These are phyloP conservation scores for Fusarium sp. DNA, from an alignment of 2,329 filamentous ascomycete genomes.

Conservation along the genomic window DNA sequence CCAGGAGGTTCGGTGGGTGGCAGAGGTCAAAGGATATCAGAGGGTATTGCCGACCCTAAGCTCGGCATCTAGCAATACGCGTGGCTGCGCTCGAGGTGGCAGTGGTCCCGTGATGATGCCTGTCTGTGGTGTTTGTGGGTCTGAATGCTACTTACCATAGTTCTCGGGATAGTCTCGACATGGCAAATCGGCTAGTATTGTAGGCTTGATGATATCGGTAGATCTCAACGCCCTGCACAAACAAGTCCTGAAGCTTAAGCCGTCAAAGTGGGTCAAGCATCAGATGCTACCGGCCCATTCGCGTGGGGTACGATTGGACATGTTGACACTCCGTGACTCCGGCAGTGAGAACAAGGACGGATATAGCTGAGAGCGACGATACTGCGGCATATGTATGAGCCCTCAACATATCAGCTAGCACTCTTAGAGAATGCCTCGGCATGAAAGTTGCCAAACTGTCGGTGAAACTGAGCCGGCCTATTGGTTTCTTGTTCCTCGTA, in stretches of 20 bases:
- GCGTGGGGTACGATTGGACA: neutral
- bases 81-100: constrained; percentile 13
- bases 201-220: neutral
- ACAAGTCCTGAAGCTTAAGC: constrained; percentile 5
- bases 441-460: constrained; percentile 1
- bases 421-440: constrained; percentile 41
- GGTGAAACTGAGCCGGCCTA: constrained; percentile 1
- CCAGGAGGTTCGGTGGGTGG: too few species aligned
- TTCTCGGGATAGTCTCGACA: constrained; percentile 1
- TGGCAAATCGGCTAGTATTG: constrained; percentile 8
- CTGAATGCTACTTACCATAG: neutral
- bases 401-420: constrained; percentile 27
- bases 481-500: neutral
- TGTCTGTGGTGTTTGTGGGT: constrained; percentile 42
- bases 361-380: neutral
- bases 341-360: neutral
- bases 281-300: neutral
- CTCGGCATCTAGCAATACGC: neutral
- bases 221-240: constrained; percentile 10
- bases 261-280: constrained; percentile 10
- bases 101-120: constrained; percentile 44
- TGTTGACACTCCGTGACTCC: neutral
- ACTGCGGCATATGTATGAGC: neutral
- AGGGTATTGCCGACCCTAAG: neutral
- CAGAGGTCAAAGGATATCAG: neutral